Evolutionary conservation across 169 alveolate genomes (phyloP).

Genomic region (Blepharisma undulans): DNA sequence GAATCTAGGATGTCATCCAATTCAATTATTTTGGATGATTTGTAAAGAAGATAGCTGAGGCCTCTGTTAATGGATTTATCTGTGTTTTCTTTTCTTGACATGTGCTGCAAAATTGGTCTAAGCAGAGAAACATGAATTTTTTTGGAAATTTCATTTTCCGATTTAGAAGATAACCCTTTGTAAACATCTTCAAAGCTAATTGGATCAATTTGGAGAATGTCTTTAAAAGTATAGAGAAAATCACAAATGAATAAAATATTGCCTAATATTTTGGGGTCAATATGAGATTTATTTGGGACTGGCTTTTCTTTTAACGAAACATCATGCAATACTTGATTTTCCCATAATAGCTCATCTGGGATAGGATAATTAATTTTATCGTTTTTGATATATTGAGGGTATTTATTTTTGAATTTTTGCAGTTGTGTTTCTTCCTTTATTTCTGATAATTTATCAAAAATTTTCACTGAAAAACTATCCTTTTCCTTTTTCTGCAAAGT

Average conservation of each 20-base stretch:
- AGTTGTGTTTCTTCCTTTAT: background rate
- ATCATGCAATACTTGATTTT: background rate
- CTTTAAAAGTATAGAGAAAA: background rate
- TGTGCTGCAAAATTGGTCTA: background rate
- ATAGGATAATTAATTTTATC: conserved; percentile 19
- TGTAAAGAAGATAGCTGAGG: background rate
- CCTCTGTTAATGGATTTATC: background rate
- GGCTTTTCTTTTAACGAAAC: background rate
- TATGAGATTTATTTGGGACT: background rate
- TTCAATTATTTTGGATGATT: background rate
- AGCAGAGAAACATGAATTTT: background rate
- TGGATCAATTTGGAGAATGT: background rate
- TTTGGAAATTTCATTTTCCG: background rate
- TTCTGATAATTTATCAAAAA: background rate
- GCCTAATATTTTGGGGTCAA: background rate
- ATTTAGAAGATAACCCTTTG: background rate
- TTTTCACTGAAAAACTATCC: background rate
- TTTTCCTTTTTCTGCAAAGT: background rate
- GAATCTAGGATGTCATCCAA: background rate
- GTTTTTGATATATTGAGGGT: background rate
- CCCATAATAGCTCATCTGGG: background rate
- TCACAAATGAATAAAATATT: conserved; percentile 16
- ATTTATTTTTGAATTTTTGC: background rate
- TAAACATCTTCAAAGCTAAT: background rate
- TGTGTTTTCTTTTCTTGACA: background rate